Evolutionary conservation across 805 yeast genomes (phyloP).

Genomic region (Sugiyamaella marilandica): DNA sequence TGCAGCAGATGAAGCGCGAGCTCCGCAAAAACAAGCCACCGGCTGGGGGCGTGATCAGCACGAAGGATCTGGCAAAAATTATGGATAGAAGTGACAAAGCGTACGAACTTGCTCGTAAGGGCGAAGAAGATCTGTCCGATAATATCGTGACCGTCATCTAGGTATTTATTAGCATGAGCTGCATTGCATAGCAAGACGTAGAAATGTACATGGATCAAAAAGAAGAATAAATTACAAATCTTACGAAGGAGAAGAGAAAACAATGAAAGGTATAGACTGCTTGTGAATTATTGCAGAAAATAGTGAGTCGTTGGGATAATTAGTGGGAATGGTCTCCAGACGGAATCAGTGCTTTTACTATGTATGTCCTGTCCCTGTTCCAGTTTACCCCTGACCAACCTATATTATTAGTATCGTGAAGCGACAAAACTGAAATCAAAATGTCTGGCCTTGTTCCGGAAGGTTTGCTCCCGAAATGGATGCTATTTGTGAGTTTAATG

Average conservation of each 20-base stretch:
- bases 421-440: not conserved
- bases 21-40: conserved; percentile 1
- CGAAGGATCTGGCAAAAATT: conserved; percentile 12
- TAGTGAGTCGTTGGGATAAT: too few relatives aligned
- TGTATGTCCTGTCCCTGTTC: too few relatives aligned
- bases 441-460: not conserved
- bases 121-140: conserved; percentile 12
- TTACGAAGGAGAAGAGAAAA: too few relatives aligned
- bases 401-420: not conserved
- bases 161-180: too few relatives aligned
- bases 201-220: too few relatives aligned
- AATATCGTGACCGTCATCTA: conserved; percentile 6
- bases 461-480: conserved; percentile 72
- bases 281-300: too few relatives aligned
- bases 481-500: conserved; percentile 48
- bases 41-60: conserved; percentile 6
- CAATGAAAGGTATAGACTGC: too few relatives aligned
- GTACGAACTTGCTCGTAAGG: conserved; percentile 15
- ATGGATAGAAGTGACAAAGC: conserved; percentile 19
- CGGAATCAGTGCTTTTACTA: too few relatives aligned
- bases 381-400: too few relatives aligned
- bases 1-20: conserved; percentile 5
- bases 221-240: too few relatives aligned
- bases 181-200: too few relatives aligned
- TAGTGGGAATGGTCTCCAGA: too few relatives aligned